Evolutionary conservation across 306 rosid species (phyloP).

Genomic region (Calophaca sinica): DNA sequence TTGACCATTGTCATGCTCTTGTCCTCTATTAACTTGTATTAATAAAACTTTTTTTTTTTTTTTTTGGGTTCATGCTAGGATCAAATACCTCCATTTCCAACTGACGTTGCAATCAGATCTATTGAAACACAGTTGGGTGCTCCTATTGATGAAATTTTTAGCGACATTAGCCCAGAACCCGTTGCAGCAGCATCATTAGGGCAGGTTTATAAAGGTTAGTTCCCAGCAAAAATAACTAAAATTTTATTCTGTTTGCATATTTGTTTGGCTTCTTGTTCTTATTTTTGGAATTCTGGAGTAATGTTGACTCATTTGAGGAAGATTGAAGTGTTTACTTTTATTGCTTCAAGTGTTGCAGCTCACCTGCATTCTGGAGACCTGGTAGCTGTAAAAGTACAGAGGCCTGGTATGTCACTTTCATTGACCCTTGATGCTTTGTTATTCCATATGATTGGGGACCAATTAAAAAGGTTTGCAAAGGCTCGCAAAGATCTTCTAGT

Average conservation of each 20-base stretch:
- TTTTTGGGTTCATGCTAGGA: conserved; percentile 70
- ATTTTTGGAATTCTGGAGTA: conserved; percentile 31
- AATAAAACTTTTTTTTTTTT: conserved; percentile 22
- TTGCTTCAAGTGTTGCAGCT: conserved; percentile 96
- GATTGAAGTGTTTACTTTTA: conserved; percentile 64
- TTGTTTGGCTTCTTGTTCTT: conserved; percentile 34
- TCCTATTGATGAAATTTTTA: conserved; percentile 72
- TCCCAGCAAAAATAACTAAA: conserved; percentile 21
- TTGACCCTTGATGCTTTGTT: conserved; percentile 97
- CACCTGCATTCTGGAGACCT: conserved; percentile 95
- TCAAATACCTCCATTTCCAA: conserved; percentile 95
- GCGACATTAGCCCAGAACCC: conserved; percentile 80
- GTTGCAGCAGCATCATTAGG: conserved; percentile 97
- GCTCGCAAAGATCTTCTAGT: conserved; percentile 94
- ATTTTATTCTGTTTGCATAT: conserved; percentile 23
- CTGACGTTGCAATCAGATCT: conserved; percentile 74
- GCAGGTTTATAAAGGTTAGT: conserved; percentile 94
- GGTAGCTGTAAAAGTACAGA: conserved; percentile 96
- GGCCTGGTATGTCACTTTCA: conserved; percentile 94
- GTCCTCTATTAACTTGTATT: conserved; percentile 27
- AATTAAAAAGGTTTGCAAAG: conserved; percentile 84
- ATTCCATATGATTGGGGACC: conserved; percentile 96
- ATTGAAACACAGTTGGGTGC: conserved; percentile 81
- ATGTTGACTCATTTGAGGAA: conserved; percentile 45
- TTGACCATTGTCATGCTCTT: conserved; percentile 35